Evolutionary conservation across 768 basidiomycete species (phyloP).

Genomic region (Tylopilus felleus): DNA sequence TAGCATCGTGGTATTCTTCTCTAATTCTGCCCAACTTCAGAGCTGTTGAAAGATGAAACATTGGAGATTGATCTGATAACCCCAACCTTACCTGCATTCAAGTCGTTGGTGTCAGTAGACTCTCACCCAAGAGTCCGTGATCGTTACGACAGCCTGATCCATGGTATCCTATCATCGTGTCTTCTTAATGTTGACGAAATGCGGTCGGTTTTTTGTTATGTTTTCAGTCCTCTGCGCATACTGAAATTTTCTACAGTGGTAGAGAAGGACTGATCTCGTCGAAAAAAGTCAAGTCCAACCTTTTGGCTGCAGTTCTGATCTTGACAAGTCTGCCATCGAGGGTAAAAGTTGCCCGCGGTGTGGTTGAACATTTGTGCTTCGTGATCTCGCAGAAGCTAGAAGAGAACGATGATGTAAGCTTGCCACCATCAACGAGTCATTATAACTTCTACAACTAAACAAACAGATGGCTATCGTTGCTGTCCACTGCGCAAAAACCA

Average conservation of each 20-base stretch:
- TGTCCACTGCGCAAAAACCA: constrained; percentile 84
- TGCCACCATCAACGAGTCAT: constrained; percentile 8
- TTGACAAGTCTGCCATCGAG: constrained; percentile 72
- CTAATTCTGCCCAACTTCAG: constrained; percentile 33
- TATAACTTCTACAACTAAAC: constrained; percentile 1
- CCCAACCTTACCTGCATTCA: constrained; percentile 77
- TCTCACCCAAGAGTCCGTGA: constrained; percentile 41
- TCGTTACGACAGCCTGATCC: constrained; percentile 58
- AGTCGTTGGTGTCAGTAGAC: constrained; percentile 59
- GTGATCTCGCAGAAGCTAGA: constrained; percentile 77
- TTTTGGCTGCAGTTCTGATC: constrained; percentile 81
- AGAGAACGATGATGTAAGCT: constrained; percentile 61
- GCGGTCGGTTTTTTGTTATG: constrained; percentile 56
- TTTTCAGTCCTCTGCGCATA: neutral
- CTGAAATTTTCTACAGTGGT: constrained; percentile 47
- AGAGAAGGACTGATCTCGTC: constrained; percentile 72
- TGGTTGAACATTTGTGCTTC: constrained; percentile 83
- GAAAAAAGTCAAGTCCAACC: constrained; percentile 87
- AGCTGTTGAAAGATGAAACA: constrained; percentile 83
- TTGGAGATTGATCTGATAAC: constrained; percentile 76
- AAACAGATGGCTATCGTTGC: constrained; percentile 76
- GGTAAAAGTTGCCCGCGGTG: constrained; percentile 64
- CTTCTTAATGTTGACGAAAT: constrained; percentile 87
- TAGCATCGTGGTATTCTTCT: neutral
- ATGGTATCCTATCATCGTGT: constrained; percentile 84